Conservation (phyloP, 768 basidiomycete genomes). For the Podaxis sp. region DNA sequence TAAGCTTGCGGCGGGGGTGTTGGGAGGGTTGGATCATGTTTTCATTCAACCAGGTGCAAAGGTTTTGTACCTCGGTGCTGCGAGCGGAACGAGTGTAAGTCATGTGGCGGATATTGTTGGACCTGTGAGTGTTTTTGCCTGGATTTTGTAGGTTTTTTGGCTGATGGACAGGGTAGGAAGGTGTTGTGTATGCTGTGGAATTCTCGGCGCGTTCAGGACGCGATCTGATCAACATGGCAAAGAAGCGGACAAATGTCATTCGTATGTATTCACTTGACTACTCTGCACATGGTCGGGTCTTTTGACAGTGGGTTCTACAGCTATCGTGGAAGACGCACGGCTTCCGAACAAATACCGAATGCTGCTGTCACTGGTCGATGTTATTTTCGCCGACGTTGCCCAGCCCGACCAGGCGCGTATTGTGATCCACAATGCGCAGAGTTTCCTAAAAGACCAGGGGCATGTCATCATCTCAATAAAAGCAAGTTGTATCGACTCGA, state of each 20-base stretch:
- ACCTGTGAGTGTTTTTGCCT: conserved; percentile 54
- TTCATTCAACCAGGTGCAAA: conserved; percentile 92
- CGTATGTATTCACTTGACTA: conserved; percentile 51
- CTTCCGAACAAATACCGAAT: conserved; percentile 96
- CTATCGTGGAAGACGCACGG: conserved; percentile 97
- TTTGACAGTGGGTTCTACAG: conserved; percentile 32
- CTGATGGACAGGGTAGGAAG: conserved; percentile 55
- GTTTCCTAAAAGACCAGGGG: conserved; percentile 93
- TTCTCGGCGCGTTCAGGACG: conserved; percentile 96
- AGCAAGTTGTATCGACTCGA: conserved; percentile 98
- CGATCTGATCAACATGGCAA: conserved; percentile 98
- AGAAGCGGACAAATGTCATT: conserved; percentile 98
- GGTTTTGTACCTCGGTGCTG: conserved; percentile 97
- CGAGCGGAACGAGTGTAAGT: conserved; percentile 95
- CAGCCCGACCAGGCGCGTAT: conserved; percentile 99
- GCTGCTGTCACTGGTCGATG: conserved; percentile 93
- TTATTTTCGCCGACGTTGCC: conserved; percentile 97
- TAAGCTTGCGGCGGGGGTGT: conserved; percentile 95
- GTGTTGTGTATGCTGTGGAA: conserved; percentile 97
- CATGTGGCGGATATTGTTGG: conserved; percentile 99
- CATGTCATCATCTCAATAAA: conserved; percentile 97
- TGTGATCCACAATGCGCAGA: conserved; percentile 87
- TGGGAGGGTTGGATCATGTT: conserved; percentile 93
- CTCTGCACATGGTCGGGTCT: not conserved
- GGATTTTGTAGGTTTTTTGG: not conserved